These are phyloP conservation scores for Hibiscus trionum DNA, from an alignment of 345 rosid species.

Conservation along the genomic window DNA sequence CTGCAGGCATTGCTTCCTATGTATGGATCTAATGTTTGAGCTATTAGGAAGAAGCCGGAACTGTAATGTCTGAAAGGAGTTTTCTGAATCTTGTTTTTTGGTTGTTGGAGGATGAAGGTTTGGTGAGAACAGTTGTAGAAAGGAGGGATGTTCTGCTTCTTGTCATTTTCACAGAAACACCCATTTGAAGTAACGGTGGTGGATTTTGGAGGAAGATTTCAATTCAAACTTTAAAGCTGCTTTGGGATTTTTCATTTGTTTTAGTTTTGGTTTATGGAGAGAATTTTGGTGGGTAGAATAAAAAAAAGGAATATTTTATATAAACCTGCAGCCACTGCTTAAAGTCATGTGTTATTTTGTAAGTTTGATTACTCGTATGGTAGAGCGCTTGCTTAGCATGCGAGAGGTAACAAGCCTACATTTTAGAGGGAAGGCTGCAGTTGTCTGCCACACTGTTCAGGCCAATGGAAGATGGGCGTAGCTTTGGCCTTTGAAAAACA, in stretches of 20 bases:
- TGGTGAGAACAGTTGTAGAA: neutral
- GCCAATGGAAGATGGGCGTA: too few species aligned
- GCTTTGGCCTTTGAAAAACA: too few species aligned
- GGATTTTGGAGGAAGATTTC: conserved; percentile 24
- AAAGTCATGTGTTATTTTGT: too few species aligned
- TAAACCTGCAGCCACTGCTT: too few species aligned
- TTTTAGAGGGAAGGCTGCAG: too few species aligned
- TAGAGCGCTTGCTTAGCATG: conserved; percentile 68
- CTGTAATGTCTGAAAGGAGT: conserved; percentile 30
- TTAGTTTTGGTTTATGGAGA: conserved; percentile 6
- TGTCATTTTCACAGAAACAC: conserved; percentile 12
- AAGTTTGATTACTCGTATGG: conserved; percentile 18
- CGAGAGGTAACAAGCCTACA: conserved; percentile 66
- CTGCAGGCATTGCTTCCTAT: too few species aligned
- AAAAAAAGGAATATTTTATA: neutral
- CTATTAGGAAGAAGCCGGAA: conserved; percentile 7
- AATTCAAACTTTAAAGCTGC: conserved; percentile 5
- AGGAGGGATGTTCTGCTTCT: conserved; percentile 30
- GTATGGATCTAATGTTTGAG: neutral
- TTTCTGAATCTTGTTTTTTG: conserved; percentile 12
- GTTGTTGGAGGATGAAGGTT: conserved; percentile 1
- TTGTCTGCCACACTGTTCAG: too few species aligned
- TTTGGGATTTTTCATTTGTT: neutral
- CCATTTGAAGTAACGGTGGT: conserved; percentile 26
- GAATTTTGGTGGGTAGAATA: conserved; percentile 4